phyloP scores from a whole-genome alignment of 305 asterid species.

The Fraxinus floribunda region DNA sequence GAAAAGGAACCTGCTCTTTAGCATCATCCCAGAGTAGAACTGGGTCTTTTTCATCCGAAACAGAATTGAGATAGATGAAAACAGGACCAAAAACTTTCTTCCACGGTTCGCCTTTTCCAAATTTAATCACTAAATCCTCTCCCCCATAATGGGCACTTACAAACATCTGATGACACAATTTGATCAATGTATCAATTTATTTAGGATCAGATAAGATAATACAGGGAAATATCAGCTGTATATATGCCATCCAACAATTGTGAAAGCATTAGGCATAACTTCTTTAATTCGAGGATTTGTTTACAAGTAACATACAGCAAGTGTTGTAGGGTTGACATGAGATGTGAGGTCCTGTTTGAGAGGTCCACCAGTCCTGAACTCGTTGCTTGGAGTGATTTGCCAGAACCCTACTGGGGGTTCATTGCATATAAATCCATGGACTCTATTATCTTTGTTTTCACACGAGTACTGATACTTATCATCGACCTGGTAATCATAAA shows the following conservation, averaged over 20 bases:
- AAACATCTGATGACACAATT: slow-evolving; percentile 52
- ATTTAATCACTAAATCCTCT: slow-evolving; percentile 55
- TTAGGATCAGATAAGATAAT: background rate
- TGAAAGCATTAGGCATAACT: background rate
- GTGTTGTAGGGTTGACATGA: slow-evolving; percentile 61
- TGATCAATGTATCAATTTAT: background rate
- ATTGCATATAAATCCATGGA: slow-evolving; percentile 57
- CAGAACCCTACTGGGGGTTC: slow-evolving; percentile 59
- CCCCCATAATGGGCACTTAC: slow-evolving; percentile 83
- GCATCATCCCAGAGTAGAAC: slow-evolving; percentile 69
- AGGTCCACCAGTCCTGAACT: slow-evolving; percentile 70
- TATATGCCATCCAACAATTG: background rate
- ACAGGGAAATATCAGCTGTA: background rate
- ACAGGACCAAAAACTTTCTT: slow-evolving; percentile 81
- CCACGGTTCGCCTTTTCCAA: slow-evolving; percentile 61
- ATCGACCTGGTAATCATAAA: slow-evolving; percentile 41
- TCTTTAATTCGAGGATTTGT: background rate
- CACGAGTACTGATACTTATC: slow-evolving; percentile 62
- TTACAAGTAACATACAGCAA: slow-evolving; percentile 41
- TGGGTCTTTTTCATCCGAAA: slow-evolving; percentile 20
- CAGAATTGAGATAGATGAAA: slow-evolving; percentile 57
- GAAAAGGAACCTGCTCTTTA: slow-evolving; percentile 46
- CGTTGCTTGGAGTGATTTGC: slow-evolving; percentile 65
- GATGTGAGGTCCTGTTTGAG: slow-evolving; percentile 66
- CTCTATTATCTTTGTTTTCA: slow-evolving; percentile 50